Percentiles rank a stretch among this genome's conserved stretches.
These are phyloP conservation scores for Gaeumannomyces sp. DNA, from an alignment of 2,329 filamentous ascomycete species.

Conservation along the genomic window DNA sequence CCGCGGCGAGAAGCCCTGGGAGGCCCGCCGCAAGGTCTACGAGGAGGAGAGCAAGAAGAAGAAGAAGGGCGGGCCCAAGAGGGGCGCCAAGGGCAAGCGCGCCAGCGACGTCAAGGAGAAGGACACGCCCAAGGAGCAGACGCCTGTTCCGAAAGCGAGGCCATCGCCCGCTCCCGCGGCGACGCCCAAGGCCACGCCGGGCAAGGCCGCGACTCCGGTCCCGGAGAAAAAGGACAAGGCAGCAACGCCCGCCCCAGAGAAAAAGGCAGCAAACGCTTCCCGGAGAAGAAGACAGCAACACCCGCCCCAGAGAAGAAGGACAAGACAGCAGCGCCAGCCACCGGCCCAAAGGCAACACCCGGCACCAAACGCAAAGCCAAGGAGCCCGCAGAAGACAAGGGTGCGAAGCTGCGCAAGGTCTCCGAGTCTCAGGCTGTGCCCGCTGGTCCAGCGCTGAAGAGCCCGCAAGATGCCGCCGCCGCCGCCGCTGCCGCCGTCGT, in stretches of 20 bases:
- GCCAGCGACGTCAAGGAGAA: slow-evolving; percentile 56
- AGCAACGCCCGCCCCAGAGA: slow-evolving; percentile 1
- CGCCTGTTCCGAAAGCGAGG: slow-evolving; percentile 16
- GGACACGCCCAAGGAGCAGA: slow-evolving; percentile 7
- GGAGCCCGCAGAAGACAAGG: slow-evolving; percentile 52
- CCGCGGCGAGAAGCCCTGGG: slow-evolving; percentile 82
- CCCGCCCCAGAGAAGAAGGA: slow-evolving; percentile 31
- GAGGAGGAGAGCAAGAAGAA: slow-evolving; percentile 57
- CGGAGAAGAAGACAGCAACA: slow-evolving; percentile 8
- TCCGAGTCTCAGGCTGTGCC: slow-evolving; percentile 41
- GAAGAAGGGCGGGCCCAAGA: slow-evolving; percentile 54
- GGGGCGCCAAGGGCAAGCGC: slow-evolving; percentile 49
- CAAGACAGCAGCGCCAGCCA: slow-evolving; percentile 9
- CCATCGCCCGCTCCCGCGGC: slow-evolving; percentile 34
- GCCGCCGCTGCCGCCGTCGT: neutral
- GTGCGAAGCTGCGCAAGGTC: slow-evolving; percentile 49
- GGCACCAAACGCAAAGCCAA: slow-evolving; percentile 48
- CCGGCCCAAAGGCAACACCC: neutral
- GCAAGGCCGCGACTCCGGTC: slow-evolving; percentile 24
- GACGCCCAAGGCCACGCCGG: slow-evolving; percentile 22
- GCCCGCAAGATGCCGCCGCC: neutral
- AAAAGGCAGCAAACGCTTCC: neutral
- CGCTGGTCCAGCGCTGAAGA: slow-evolving; percentile 3
- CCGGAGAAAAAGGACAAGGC: slow-evolving; percentile 34
- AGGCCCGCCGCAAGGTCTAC: slow-evolving; percentile 57